A percentile compares a stretch with the other conserved stretches of the same genome.
Evolutionary conservation across 164 flowering plant species (phyloP).

Genomic region (Vitis cinerea): DNA sequence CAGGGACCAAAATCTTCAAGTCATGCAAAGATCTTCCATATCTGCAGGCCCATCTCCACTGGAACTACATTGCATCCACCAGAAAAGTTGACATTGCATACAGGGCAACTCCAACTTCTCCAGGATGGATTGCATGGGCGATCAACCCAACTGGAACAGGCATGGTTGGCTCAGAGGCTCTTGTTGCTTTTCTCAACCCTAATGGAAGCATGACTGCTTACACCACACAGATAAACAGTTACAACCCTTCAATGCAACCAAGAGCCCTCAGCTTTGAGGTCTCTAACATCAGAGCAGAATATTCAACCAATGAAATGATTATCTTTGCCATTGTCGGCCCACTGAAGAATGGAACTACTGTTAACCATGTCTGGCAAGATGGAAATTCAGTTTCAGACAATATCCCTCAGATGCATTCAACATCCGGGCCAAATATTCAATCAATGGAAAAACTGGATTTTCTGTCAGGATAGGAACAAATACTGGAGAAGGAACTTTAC

Average conservation of each 20-base stretch:
- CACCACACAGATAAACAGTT: slow-evolving; percentile 28
- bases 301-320: slow-evolving; percentile 35
- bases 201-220: slow-evolving; percentile 30
- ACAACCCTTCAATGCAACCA: slow-evolving; percentile 37
- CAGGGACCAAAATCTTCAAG: slow-evolving; percentile 22
- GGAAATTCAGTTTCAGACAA: slow-evolving; percentile 21
- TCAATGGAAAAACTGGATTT: slow-evolving; percentile 30
- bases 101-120: slow-evolving; percentile 36
- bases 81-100: slow-evolving; percentile 39
- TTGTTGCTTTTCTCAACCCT: slow-evolving; percentile 34
- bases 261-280: slow-evolving; percentile 30
- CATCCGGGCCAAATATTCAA: slow-evolving; percentile 16
- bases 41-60: slow-evolving; percentile 44
- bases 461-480: slow-evolving; percentile 7
- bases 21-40: slow-evolving; percentile 49
- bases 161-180: slow-evolving; percentile 45
- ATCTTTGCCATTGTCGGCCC: slow-evolving; percentile 41
- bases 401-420: slow-evolving; percentile 30
- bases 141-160: slow-evolving; percentile 34
- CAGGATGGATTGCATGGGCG: slow-evolving; percentile 59
- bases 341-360: slow-evolving; percentile 13
- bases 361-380: slow-evolving; percentile 41
- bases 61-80: slow-evolving; percentile 37
- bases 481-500: not conserved
- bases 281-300: slow-evolving; percentile 34